phyloP scores from a whole-genome alignment of 148 eudicot genomes.

The Spergularia marina region DNA sequence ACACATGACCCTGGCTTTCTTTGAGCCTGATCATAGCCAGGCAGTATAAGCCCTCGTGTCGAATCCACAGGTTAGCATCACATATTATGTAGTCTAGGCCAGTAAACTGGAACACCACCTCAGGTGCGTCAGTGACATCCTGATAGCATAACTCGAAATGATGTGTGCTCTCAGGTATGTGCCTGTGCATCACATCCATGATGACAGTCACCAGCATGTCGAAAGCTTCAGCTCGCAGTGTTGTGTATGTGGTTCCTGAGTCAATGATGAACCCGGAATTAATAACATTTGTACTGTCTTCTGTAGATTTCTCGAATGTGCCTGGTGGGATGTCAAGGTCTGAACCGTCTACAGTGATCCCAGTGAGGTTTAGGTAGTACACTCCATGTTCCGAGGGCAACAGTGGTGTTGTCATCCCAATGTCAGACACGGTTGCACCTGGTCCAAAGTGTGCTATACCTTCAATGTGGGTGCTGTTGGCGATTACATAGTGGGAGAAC shows the following conservation, averaged over 20 bases:
- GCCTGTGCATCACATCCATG: conserved; percentile 22
- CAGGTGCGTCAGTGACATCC: conserved; percentile 31
- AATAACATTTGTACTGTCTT: background rate
- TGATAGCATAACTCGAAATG: conserved; percentile 29
- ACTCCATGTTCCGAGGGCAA: conserved; percentile 8
- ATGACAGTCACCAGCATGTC: conserved; percentile 23
- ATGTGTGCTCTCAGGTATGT: conserved; percentile 18
- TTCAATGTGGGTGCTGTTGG: conserved; percentile 22
- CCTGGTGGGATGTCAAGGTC: conserved; percentile 23
- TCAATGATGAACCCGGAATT: conserved; percentile 24
- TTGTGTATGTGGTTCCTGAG: conserved; percentile 29
- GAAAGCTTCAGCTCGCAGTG: conserved; percentile 24
- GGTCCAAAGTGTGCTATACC: conserved; percentile 29
- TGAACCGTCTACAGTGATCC: conserved; percentile 29
- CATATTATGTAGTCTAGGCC: conserved; percentile 31
- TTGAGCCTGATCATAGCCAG: conserved; percentile 27
- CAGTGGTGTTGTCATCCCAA: conserved; percentile 31
- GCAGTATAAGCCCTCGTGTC: conserved; percentile 25
- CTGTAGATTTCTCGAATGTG: conserved; percentile 20
- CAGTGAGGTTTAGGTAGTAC: conserved; percentile 28
- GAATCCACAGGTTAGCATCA: conserved; percentile 31
- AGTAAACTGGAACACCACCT: conserved; percentile 29
- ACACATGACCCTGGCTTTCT: conserved; percentile 18
- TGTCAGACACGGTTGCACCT: conserved; percentile 9
- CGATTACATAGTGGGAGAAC: conserved; percentile 31